A percentile compares a stretch with the other conserved stretches of the same genome.
Conservation (phyloP, 2,329 filamentous ascomycete species). For the Trichoderma gracile region DNA sequence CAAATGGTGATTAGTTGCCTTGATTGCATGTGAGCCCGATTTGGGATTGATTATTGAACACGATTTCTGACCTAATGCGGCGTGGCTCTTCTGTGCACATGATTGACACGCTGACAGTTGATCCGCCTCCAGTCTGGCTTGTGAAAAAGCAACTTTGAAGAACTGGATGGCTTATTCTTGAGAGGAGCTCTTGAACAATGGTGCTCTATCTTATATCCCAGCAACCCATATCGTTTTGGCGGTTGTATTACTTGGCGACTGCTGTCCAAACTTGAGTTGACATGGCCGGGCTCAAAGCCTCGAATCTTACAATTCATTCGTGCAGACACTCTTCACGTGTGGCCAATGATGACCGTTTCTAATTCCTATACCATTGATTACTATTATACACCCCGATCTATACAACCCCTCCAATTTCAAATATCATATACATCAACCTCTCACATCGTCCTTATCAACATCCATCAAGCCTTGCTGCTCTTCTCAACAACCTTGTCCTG, state of each 20-base stretch:
- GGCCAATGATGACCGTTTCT: background rate
- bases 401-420: background rate
- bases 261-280: no score
- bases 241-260: no score
- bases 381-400: background rate
- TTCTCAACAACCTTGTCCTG: slow-evolving; percentile 56
- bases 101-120: background rate
- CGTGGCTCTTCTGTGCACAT: background rate
- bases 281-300: background rate
- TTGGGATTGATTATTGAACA: background rate
- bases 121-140: background rate
- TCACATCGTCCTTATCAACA: slow-evolving; percentile 42
- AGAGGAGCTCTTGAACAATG: background rate
- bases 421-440: slow-evolving; percentile 28
- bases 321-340: background rate
- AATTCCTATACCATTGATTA: background rate
- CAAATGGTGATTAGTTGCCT: background rate
- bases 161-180: background rate
- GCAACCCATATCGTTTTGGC: no score
- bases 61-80: background rate
- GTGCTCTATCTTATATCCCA: no score
- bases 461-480: slow-evolving; percentile 34
- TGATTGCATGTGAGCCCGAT: background rate
- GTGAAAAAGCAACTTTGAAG: background rate
- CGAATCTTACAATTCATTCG: background rate